Evolutionary conservation across 495 filamentous ascomycete species (phyloP), one percentile per base, ranked within the genome.

Genomic region (Bathelium albidoporum): DNA sequence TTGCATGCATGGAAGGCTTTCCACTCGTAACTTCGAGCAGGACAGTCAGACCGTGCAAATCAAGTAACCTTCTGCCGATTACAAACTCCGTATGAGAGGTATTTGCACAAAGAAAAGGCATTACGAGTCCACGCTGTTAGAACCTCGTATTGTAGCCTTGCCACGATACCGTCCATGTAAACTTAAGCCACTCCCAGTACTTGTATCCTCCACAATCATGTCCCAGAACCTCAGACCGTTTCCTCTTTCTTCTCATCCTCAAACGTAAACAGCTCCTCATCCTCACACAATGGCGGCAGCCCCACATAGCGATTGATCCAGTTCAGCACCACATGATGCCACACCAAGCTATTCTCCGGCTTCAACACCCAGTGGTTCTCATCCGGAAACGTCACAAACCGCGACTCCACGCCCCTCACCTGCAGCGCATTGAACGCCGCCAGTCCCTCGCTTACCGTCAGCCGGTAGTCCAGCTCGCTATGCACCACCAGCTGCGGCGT

Each of bases 401-500:
- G 81, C 70, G 88, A 93, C 26, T 87, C 85, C 0, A 90, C 78
- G 16, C 83, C 83, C 64, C 80, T 78, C 5, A 80, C 83, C 76
- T 97, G 93, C 49, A 97, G 77, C 18, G 92, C 85, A 66, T 97
- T 94, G 73, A 97, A 97, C 18, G 89, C 86, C 1, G 91, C 84
- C 31, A 97, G 75, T 0, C 92, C 93, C 71, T 96, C 92, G 0
- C 76, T 79, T 45, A 96, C 85, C 0, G 91, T 88, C 34, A 97
- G 76, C 18, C 93, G 83, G 72, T 96, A 97, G 73, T 97, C 93
- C 22, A 95, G 81, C 69, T 94, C 91, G 71, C 85, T 92, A 75
- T 97, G 93, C 61, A 97, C 92, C 66, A 96, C 82, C 64, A 95
- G 77, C 71, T 93, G 85, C 11, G 93, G 93, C 7, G 93, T 97